Evolutionary conservation across 352 stramenopile genomes (phyloP).

Genomic region (Pythium periplocum): DNA sequence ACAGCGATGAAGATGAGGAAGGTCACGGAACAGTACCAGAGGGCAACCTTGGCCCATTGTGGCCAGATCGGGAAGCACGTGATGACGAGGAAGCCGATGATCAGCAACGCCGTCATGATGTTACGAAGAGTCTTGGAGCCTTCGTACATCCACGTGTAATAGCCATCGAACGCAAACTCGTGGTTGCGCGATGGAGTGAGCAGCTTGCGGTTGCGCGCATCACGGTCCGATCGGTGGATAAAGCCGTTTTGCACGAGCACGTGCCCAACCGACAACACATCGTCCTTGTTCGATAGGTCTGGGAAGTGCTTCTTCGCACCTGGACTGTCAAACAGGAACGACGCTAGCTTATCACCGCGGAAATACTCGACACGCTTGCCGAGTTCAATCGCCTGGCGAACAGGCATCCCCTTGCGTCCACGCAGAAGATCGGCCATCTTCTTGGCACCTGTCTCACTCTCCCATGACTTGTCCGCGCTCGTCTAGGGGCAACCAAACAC

Average conservation of each 20-base stretch:
- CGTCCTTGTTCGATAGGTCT: slow-evolving; percentile 72
- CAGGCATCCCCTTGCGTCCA: slow-evolving; percentile 82
- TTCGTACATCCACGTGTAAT: slow-evolving; percentile 99
- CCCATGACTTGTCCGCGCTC: slow-evolving; percentile 54
- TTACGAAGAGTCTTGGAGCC: slow-evolving; percentile 97
- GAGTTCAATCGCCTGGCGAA: slow-evolving; percentile 86
- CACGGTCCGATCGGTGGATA: slow-evolving; percentile 85
- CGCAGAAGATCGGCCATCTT: slow-evolving; percentile 83
- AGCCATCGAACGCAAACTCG: slow-evolving; percentile 94
- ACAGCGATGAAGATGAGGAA: slow-evolving; percentile 98
- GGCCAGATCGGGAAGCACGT: slow-evolving; percentile 99
- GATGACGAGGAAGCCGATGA: slow-evolving; percentile 96
- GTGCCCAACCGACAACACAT: slow-evolving; percentile 65
- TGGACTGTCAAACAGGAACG: slow-evolving; percentile 76
- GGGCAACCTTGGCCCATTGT: slow-evolving; percentile 95
- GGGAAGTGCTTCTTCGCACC: slow-evolving; percentile 83
- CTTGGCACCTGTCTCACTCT: slow-evolving; percentile 66
- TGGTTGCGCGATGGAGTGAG: slow-evolving; percentile 78
- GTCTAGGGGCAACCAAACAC: neutral
- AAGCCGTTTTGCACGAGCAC: slow-evolving; percentile 75
- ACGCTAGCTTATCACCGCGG: slow-evolving; percentile 83
- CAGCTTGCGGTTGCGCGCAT: slow-evolving; percentile 83
- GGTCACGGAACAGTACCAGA: slow-evolving; percentile 99
- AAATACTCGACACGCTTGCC: slow-evolving; percentile 92
- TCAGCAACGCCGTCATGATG: slow-evolving; percentile 95